phyloP scores from a whole-genome alignment of 2,329 filamentous ascomycete genomes.

The Gnomoniopsis sp. region DNA sequence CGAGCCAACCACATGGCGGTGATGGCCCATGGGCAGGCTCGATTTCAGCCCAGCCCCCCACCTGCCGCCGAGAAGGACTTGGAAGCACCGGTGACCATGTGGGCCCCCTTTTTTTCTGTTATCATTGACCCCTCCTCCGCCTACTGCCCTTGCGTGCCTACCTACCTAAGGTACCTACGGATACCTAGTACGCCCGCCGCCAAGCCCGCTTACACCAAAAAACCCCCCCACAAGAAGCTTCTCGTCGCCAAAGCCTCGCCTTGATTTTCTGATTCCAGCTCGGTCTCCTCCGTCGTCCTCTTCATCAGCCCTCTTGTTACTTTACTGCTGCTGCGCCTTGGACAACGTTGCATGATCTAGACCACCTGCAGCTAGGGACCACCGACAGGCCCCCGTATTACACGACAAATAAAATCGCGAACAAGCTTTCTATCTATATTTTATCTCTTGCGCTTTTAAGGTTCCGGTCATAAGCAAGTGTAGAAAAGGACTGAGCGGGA shows the following conservation, averaged over 20 bases:
- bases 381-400: not conserved
- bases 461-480: too few species aligned
- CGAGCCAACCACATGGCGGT: too few species aligned
- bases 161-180: too few species aligned
- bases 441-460: not conserved
- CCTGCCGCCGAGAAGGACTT: too few species aligned
- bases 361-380: not conserved
- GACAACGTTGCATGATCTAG: not conserved
- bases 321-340: conserved; percentile 1
- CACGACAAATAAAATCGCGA: conserved; percentile 5
- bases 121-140: too few species aligned
- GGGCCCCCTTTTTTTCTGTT: too few species aligned
- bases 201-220: not conserved
- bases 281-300: not conserved
- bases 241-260: not conserved
- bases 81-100: too few species aligned
- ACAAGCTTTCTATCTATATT: conserved; percentile 5
- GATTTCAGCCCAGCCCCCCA: too few species aligned
- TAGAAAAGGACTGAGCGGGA: too few species aligned
- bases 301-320: not conserved
- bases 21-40: too few species aligned
- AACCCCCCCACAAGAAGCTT: not conserved
- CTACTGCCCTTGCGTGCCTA: not conserved
- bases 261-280: not conserved
- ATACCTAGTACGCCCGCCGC: not conserved